Evolutionary conservation across 1,284 basidiomycete genomes (phyloP).

Genomic region (Leccinum pachyderme): DNA sequence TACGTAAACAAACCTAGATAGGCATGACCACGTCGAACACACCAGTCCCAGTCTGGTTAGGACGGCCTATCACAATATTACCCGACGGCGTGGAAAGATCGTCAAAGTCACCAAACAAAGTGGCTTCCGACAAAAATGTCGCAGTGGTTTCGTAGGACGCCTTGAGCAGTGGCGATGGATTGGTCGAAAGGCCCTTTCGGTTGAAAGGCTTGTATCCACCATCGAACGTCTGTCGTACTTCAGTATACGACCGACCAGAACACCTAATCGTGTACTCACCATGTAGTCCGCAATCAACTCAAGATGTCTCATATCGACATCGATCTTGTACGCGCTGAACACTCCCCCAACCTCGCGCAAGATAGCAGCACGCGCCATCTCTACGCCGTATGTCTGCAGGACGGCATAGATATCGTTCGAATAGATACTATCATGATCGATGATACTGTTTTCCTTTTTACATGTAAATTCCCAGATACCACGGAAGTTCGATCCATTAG

Average conservation of each 20-base stretch:
- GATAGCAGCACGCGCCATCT: slow-evolving; percentile 94
- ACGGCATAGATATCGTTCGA: slow-evolving; percentile 97
- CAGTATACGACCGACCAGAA: slow-evolving; percentile 6
- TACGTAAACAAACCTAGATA: slow-evolving; percentile 27
- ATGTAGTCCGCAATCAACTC: slow-evolving; percentile 99
- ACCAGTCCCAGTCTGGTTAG: slow-evolving; percentile 83
- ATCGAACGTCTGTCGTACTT: slow-evolving; percentile 77
- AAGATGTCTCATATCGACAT: slow-evolving; percentile 92
- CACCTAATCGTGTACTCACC: slow-evolving; percentile 49
- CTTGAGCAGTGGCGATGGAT: slow-evolving; percentile 92
- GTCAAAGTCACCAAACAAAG: slow-evolving; percentile 93
- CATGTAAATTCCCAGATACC: slow-evolving; percentile 90
- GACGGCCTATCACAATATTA: slow-evolving; percentile 88
- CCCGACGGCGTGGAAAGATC: slow-evolving; percentile 86
- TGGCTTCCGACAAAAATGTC: slow-evolving; percentile 93
- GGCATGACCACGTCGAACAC: slow-evolving; percentile 81
- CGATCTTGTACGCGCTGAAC: slow-evolving; percentile 97
- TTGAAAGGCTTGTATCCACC: slow-evolving; percentile 99
- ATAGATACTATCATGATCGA: slow-evolving; percentile 83
- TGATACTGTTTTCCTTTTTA: slow-evolving; percentile 59
- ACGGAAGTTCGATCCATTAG: slow-evolving; percentile 89
- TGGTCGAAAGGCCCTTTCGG: slow-evolving; percentile 88
- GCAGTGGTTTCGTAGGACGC: slow-evolving; percentile 98
- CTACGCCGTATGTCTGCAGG: slow-evolving; percentile 92
- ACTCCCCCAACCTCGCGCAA: slow-evolving; percentile 88